Evolutionary conservation across 2,329 filamentous ascomycete species (phyloP).

Genomic region (Microascus cirrosus): DNA sequence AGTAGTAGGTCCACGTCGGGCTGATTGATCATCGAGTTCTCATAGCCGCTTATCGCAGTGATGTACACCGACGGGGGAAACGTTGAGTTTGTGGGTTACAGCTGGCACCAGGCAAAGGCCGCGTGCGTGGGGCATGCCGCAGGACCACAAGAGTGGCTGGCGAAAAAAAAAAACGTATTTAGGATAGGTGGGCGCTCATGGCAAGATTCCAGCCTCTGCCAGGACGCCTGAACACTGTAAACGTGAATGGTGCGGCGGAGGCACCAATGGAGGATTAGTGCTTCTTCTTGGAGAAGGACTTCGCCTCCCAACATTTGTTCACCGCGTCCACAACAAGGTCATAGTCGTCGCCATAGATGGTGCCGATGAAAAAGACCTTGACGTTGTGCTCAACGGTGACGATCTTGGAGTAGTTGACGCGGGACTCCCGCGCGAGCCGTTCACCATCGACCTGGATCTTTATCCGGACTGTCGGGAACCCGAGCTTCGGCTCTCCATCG

Average conservation of each 20-base stretch:
- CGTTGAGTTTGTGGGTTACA: not conserved
- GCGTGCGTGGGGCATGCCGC: not conserved
- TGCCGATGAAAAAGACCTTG: slow-evolving; percentile 45
- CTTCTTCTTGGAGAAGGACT: slow-evolving; percentile 12
- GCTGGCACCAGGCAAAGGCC: not conserved
- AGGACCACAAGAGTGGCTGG: not conserved
- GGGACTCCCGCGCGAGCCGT: slow-evolving; percentile 34
- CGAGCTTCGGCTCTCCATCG: slow-evolving; percentile 31
- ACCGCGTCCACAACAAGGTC: slow-evolving; percentile 31
- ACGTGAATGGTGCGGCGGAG: not conserved
- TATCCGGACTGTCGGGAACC: slow-evolving; percentile 33
- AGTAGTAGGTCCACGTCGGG: not conserved
- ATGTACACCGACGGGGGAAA: not conserved
- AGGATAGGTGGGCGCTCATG: not conserved
- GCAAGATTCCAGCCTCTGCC: not conserved
- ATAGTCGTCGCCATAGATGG: slow-evolving; percentile 26
- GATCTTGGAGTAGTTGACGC: slow-evolving; percentile 47
- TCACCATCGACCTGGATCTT: slow-evolving; percentile 30
- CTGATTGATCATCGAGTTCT: not conserved
- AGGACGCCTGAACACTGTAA: not conserved
- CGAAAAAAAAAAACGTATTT: not conserved
- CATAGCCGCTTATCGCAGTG: not conserved
- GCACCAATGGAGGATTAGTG: not conserved
- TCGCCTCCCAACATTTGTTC: slow-evolving; percentile 36
- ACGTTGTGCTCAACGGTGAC: slow-evolving; percentile 47